These are phyloP conservation scores for Stylosanthes scabra DNA, from an alignment of 331 rosid genomes.

Conservation along the genomic window DNA sequence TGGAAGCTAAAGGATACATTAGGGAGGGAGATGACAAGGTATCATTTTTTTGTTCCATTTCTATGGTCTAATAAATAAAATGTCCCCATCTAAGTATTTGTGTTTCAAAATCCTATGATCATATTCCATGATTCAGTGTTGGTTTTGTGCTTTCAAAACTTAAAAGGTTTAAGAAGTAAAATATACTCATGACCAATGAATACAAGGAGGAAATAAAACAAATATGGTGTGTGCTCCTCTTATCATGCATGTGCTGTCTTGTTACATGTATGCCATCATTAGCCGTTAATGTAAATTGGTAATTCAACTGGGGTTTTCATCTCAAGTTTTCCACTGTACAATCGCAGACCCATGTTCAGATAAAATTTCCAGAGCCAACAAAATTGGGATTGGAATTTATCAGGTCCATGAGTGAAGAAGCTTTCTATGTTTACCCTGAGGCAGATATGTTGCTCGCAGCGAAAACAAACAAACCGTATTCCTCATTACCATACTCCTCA, in stretches of 20 bases:
- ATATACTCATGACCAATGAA: constrained; percentile 6
- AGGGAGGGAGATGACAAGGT: constrained; percentile 82
- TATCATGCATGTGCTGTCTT: constrained; percentile 11
- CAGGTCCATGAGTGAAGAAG: constrained; percentile 46
- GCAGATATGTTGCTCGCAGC: constrained; percentile 83
- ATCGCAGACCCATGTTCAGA: constrained; percentile 76
- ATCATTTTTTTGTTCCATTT: constrained; percentile 7
- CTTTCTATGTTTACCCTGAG: constrained; percentile 74
- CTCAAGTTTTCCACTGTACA: constrained; percentile 18
- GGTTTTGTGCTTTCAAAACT: constrained; percentile 21
- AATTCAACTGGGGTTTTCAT: constrained; percentile 17
- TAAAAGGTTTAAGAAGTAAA: constrained; percentile 7
- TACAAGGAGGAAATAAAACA: constrained; percentile 5
- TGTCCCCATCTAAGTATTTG: constrained; percentile 2
- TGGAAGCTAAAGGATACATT: constrained; percentile 77
- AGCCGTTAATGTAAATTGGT: background rate
- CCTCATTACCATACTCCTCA: constrained; percentile 47
- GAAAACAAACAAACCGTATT: constrained; percentile 46
- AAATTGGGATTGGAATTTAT: constrained; percentile 69
- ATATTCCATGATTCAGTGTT: constrained; percentile 4
- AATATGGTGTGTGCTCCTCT: background rate
- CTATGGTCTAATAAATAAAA: background rate
- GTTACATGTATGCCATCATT: background rate
- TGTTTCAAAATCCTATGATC: constrained; percentile 10
- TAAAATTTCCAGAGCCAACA: constrained; percentile 73